Percentiles rank a stretch among this genome's conserved stretches.
These are phyloP conservation scores for Diddensiella santjacobensis DNA, from an alignment of 805 yeast species.

Conservation along the genomic window DNA sequence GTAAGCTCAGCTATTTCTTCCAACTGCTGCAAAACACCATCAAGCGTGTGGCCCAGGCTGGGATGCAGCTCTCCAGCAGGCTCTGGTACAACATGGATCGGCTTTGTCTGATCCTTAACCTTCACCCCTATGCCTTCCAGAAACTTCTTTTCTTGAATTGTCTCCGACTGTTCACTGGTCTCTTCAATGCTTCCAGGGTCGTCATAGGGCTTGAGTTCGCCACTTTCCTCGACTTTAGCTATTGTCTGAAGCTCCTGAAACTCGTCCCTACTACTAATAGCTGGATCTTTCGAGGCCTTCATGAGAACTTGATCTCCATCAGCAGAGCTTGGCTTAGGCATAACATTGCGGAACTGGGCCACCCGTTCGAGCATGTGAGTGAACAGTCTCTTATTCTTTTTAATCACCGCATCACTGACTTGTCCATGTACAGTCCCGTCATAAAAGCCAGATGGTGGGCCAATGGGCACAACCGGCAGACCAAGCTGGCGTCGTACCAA, in stretches of 20 bases:
- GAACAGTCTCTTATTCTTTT: constrained; percentile 35
- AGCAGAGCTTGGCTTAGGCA: constrained; percentile 32
- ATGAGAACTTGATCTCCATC: constrained; percentile 37
- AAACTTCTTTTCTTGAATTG: constrained; percentile 31
- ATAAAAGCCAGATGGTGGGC: constrained; percentile 31
- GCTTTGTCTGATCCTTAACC: constrained; percentile 3
- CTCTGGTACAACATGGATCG: constrained; percentile 32
- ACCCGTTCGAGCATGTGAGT: constrained; percentile 36
- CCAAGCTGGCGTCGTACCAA: constrained; percentile 40
- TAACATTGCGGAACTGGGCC: constrained; percentile 33
- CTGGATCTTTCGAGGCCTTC: constrained; percentile 38
- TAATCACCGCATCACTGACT: constrained; percentile 29
- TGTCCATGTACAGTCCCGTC: constrained; percentile 34
- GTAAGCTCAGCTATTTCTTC: constrained; percentile 32
- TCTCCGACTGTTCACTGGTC: constrained; percentile 23
- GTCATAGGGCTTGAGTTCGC: constrained; percentile 33
- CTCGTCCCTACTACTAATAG: constrained; percentile 26
- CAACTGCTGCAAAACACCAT: constrained; percentile 32
- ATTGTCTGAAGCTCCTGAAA: constrained; percentile 34
- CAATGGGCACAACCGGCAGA: constrained; percentile 36
- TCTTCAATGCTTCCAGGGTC: constrained; percentile 24
- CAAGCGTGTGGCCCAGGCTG: constrained; percentile 37
- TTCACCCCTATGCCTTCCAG: constrained; percentile 28
- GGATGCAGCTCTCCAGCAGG: constrained; percentile 35
- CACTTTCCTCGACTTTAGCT: constrained; percentile 36